These are phyloP conservation scores for Blepharisma japonicum DNA, from an alignment of 73 alveolate genomes.

Conservation along the genomic window DNA sequence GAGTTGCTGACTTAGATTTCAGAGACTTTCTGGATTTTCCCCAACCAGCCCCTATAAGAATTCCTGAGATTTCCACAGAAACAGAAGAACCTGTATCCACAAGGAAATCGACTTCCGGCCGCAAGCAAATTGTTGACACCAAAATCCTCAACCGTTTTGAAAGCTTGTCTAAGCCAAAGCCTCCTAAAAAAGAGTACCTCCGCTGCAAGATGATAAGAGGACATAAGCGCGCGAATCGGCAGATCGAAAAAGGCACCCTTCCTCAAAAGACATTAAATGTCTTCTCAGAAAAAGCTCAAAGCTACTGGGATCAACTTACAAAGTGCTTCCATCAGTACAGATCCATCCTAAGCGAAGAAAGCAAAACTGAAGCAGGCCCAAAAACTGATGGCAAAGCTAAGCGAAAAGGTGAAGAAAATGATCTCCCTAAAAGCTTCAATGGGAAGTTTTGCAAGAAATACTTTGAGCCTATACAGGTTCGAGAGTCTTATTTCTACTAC, in stretches of 20 bases:
- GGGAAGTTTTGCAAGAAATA: background rate
- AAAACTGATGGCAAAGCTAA: conserved; percentile 13
- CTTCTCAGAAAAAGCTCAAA: background rate
- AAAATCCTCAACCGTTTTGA: too few species aligned
- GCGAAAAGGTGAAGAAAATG: background rate
- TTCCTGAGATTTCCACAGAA: too few species aligned
- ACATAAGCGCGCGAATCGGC: background rate
- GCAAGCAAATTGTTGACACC: too few species aligned
- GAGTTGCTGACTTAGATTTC: too few species aligned
- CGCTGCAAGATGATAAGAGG: conserved; percentile 3
- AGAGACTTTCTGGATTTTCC: too few species aligned
- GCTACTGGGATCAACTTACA: background rate
- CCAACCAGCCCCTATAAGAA: too few species aligned
- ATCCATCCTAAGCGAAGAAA: background rate
- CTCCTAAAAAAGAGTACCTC: background rate
- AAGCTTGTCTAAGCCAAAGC: background rate
- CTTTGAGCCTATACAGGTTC: background rate
- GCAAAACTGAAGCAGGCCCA: conserved; percentile 12
- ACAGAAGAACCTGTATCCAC: too few species aligned
- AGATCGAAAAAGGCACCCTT: background rate
- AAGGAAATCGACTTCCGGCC: too few species aligned
- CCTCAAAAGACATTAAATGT: background rate
- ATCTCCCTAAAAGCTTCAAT: background rate
- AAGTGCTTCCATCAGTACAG: background rate
- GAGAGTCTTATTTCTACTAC: background rate